A percentile compares a stretch with the other conserved stretches of the same genome.
Conservation (phyloP, 805 yeast genomes). For the Ogataea thermomethanolica region DNA sequence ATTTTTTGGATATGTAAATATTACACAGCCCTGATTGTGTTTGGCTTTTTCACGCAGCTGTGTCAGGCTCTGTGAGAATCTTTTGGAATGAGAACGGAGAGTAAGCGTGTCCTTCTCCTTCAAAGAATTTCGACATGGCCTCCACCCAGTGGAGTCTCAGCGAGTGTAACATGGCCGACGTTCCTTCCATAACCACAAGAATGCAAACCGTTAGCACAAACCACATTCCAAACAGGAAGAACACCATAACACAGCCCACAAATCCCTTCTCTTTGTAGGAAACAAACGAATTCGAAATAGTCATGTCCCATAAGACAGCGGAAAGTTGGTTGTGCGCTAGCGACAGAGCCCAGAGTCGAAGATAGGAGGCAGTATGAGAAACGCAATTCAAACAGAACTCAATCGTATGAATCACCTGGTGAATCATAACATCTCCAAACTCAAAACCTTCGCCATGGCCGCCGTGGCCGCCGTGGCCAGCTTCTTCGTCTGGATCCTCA, state of each 20-base stretch:
- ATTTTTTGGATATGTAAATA: constrained; percentile 3
- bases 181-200: constrained; percentile 76
- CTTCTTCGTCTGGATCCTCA: constrained; percentile 31
- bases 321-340: constrained; percentile 79
- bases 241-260: constrained; percentile 54
- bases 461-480: too few relatives aligned
- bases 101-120: constrained; percentile 70
- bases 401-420: constrained; percentile 77
- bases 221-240: constrained; percentile 70
- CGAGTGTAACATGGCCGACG: constrained; percentile 80
- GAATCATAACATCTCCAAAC: constrained; percentile 71
- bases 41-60: not conserved
- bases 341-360: constrained; percentile 76
- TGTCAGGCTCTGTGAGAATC: constrained; percentile 20
- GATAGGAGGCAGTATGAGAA: constrained; percentile 74
- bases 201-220: constrained; percentile 65
- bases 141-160: constrained; percentile 81
- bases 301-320: constrained; percentile 73
- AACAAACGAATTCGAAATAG: constrained; percentile 56
- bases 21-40: constrained; percentile 5
- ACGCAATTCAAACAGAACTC: constrained; percentile 79
- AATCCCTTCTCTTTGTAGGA: constrained; percentile 45
- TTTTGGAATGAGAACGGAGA: constrained; percentile 55
- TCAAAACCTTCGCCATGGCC: constrained; percentile 37
- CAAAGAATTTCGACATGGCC: constrained; percentile 75